Evolutionary conservation across 176 grass and related monocot species (phyloP).

Genomic region (Carex pumila): DNA sequence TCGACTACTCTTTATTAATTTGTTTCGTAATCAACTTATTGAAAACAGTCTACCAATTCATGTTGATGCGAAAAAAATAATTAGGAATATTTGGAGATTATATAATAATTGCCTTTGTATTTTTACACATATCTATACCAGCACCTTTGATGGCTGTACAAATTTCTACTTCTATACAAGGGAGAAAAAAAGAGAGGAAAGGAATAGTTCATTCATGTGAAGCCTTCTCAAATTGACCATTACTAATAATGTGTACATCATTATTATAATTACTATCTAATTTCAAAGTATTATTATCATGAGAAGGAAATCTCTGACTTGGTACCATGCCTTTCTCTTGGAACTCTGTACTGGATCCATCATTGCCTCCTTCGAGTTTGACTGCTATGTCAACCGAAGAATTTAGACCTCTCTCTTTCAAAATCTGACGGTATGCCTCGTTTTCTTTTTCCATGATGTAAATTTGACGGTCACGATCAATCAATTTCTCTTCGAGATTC

Average conservation of each 20-base stretch:
- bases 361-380: neutral
- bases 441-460: constrained; percentile 18
- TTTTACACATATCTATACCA: neutral
- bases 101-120: neutral
- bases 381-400: neutral
- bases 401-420: neutral
- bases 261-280: neutral
- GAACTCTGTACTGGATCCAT: neutral
- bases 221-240: neutral
- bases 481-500: constrained; percentile 11
- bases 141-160: neutral
- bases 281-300: neutral
- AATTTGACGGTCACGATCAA: neutral
- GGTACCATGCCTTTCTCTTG: constrained; percentile 19
- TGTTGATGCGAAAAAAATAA: neutral
- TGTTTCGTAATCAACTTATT: neutral
- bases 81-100: neutral
- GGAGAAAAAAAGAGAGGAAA: neutral
- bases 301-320: neutral
- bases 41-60: neutral
- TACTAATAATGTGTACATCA: constrained; percentile 16
- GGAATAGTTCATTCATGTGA: neutral
- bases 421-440: constrained; percentile 10
- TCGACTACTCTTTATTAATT: neutral
- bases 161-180: constrained; percentile 1